Base-by-base conservation (phyloP, 495 filamentous ascomycete genomes). In the Corynascus novoguineensis region DNA sequence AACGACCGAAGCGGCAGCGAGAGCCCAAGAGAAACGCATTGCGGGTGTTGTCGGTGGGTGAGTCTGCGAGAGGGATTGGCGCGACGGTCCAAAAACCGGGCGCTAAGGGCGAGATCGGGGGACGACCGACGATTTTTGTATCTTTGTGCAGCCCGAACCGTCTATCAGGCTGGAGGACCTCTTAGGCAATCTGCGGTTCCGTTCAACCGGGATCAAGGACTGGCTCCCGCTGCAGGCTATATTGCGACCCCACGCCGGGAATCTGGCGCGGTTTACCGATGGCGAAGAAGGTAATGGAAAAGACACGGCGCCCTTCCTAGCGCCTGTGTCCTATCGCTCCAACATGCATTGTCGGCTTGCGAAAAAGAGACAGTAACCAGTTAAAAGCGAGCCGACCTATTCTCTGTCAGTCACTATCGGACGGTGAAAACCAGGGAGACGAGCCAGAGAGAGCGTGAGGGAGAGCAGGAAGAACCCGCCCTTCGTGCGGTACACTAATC, bases 21-120 rank as follows among this genome's bases (percentile, higher is more conserved):
- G 59, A 17, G 68, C 27, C 34, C 59, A 29, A 22, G 64, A 51
- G 42, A 64, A 53, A 45, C 61, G 42, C 68, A 71, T 71, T 0
- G 44, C 60, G 55, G 42, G 37, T 41, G 31, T 28, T 17, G 12
- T 38, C 37, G 22, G 28, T 34, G 50, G n/a, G 35, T 25, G 44
- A 50, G 34, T 27, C 15, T 14, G 21, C 10, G 3, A 8, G 24
- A 14, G 4, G 22, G 50, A 32, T 44, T 19, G 28, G 31, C 37
- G 32, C 28, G 17, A 38, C 3, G 35, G 21, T 11, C n/a, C 8
- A 52, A 15, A n/a, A 41, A 28, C 32, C 19, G 21, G 35, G 17
- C 24, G 22, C 6, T 28, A 14, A 3, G 17, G 34, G 52, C 24
- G 14, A 54, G 22, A 8, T 8, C 7, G 5, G 47, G 11, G 22